Base-by-base conservation (phyloP, 495 filamentous ascomycete species). In the Lophiotrema nucula region DNA sequence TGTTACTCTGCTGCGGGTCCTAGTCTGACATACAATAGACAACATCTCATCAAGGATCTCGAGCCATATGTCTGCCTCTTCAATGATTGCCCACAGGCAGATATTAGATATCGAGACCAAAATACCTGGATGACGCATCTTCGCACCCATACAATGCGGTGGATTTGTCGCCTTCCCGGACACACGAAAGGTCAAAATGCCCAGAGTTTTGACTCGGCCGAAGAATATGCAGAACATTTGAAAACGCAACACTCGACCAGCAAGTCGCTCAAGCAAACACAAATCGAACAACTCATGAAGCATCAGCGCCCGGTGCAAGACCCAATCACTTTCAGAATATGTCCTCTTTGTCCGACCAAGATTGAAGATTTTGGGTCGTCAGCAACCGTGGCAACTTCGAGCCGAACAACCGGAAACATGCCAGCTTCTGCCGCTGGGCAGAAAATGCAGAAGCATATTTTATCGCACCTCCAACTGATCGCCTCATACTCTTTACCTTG, bases 51-150 rank as follows among this genome's bases (percentile, higher is more conserved):
- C 2, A 23, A 48, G 47, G 57, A 60, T 50, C 38, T 60, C 3
- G 57, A 60, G 48, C 41, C 52, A 8, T 60, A 60, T 50, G 41
- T 46, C 3, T 60, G 57, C 42, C 16, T 60, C n/a, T 60, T 60
- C 49, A 31, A 45, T 5, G 35, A 56, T 23, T 60, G 57, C 27
- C 12, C 50, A 4, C 22, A 46, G n/a, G 5, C 37, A 23, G 16
- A 35, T 12, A 18, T 13, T 22, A 22, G 45, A 15, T 60, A 56
- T 37, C 24, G 23, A 23, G 51, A 60, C 19, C 37, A 44, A 26
- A 56, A 12, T 37, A 28, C 37, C 6, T 60, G 57, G 57, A 56
- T 56, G n/a, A 24, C 38, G n/a, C 57, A 60, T 23, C 54, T 60
- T 18, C 27, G 2, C 6, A 28, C 19, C 19, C 57, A 60, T 28